A percentile compares a stretch with the other conserved stretches of the same genome.
Conservation (phyloP, 495 filamentous ascomycete genomes). For the Pyrenula massariospora region DNA sequence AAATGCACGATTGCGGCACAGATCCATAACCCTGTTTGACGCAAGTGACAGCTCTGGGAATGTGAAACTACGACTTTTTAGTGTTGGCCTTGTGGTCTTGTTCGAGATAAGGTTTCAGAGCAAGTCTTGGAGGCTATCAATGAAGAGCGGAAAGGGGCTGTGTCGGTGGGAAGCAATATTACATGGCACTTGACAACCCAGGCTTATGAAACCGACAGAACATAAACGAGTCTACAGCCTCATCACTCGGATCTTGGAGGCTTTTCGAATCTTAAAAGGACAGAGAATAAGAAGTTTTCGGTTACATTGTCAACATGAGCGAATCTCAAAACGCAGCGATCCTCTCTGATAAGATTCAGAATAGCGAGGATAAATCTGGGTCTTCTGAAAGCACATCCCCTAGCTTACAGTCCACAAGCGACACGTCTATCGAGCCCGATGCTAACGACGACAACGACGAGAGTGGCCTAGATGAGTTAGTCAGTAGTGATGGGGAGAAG, state of each 20-base stretch:
- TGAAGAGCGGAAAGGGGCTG: background rate
- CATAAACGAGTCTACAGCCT: background rate
- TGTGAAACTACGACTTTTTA: no score
- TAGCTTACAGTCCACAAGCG: background rate
- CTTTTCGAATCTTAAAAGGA: background rate
- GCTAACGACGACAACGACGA: background rate
- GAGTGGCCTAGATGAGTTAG: background rate
- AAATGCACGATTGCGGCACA: background rate
- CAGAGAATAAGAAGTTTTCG: background rate
- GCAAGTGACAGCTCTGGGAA: background rate
- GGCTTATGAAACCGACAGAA: background rate
- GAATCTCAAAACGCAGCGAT: background rate
- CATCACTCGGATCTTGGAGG: background rate
- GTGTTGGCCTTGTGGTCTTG: background rate
- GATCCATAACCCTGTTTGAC: background rate
- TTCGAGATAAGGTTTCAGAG: background rate
- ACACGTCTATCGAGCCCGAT: background rate
- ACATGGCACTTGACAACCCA: no score
- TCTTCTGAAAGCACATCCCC: background rate
- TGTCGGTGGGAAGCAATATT: no score
- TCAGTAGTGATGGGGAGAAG: background rate
- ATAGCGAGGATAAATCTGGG: background rate
- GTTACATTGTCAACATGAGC: background rate
- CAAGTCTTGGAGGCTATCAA: background rate
- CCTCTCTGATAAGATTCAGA: background rate